A percentile compares a stretch with the other conserved stretches of the same genome.
Evolutionary conservation across 768 basidiomycete species (phyloP).

Genomic region (Plicaturopsis crispa): DNA sequence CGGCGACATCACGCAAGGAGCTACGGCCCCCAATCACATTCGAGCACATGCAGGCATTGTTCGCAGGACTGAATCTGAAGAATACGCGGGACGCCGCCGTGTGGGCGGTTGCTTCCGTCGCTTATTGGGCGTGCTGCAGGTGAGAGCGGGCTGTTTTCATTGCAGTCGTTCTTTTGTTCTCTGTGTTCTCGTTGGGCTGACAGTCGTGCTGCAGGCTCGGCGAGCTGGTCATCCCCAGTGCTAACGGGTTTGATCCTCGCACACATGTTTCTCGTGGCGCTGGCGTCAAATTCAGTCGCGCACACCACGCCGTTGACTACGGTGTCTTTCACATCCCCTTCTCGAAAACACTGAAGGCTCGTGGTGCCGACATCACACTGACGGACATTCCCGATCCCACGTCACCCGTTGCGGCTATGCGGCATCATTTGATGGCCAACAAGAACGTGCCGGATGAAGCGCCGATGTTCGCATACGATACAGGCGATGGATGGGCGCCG

Average conservation of each 20-base stretch:
- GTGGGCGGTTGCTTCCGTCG: constrained; percentile 13
- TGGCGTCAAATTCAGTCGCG: background rate
- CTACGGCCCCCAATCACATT: constrained; percentile 21
- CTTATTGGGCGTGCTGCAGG: constrained; percentile 17
- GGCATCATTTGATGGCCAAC: constrained; percentile 15
- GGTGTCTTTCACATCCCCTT: constrained; percentile 24
- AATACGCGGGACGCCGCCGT: constrained; percentile 15
- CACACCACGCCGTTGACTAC: background rate
- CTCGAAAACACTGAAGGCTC: constrained; percentile 22
- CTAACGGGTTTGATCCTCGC: constrained; percentile 4
- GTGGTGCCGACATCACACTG: constrained; percentile 20
- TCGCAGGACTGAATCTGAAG: constrained; percentile 7
- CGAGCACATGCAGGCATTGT: constrained; percentile 18
- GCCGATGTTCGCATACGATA: constrained; percentile 10
- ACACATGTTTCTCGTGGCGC: constrained; percentile 2
- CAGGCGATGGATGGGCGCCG: constrained; percentile 1
- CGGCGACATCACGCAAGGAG: constrained; percentile 1
- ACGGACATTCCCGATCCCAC: constrained; percentile 11
- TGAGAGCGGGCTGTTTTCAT: too few relatives aligned
- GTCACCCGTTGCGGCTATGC: constrained; percentile 13
- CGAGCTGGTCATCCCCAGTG: constrained; percentile 6
- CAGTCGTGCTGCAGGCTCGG: constrained; percentile 2
- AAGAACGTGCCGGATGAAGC: constrained; percentile 9
- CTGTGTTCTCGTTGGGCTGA: background rate
- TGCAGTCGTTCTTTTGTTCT: background rate